Percentiles rank a stretch among this genome's conserved stretches.
Evolutionary conservation across 1,284 basidiomycete genomes (phyloP).

Genomic region (Taiwanofungus camphoratus): DNA sequence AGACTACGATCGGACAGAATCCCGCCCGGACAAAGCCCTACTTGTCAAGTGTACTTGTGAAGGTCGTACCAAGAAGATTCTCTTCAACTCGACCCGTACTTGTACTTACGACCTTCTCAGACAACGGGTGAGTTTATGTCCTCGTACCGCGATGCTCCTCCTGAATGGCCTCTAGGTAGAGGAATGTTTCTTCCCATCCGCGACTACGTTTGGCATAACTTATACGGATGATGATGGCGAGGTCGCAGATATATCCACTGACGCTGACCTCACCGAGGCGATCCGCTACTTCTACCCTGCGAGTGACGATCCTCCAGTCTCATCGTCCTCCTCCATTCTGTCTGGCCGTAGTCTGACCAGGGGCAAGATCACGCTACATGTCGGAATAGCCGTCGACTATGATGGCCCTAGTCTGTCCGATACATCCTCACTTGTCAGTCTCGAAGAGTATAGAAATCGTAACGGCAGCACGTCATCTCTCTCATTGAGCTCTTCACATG

Average conservation of each 20-base stretch:
- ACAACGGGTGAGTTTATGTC: slow-evolving; percentile 45
- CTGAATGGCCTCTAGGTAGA: slow-evolving; percentile 51
- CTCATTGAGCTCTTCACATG: slow-evolving; percentile 33
- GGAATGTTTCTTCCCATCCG: slow-evolving; percentile 74
- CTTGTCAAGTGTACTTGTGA: slow-evolving; percentile 80
- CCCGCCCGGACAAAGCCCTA: slow-evolving; percentile 54
- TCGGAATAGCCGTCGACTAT: slow-evolving; percentile 78
- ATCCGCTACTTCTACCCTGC: slow-evolving; percentile 78
- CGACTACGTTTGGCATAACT: slow-evolving; percentile 62
- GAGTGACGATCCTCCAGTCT: slow-evolving; percentile 58
- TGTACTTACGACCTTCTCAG: slow-evolving; percentile 71
- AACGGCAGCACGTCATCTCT: slow-evolving; percentile 58
- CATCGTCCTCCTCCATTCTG: slow-evolving; percentile 67
- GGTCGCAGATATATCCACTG: slow-evolving; percentile 58
- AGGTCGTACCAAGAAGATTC: slow-evolving; percentile 66
- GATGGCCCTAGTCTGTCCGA: slow-evolving; percentile 90
- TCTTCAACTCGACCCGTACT: slow-evolving; percentile 68
- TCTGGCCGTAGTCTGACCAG: slow-evolving; percentile 65
- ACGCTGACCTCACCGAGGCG: slow-evolving; percentile 77
- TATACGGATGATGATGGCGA: slow-evolving; percentile 89
- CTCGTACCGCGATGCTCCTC: not conserved
- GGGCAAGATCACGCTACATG: slow-evolving; percentile 67
- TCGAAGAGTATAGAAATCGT: slow-evolving; percentile 62
- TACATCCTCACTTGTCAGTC: slow-evolving; percentile 70
- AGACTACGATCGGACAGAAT: slow-evolving; percentile 23